Evolutionary conservation across 2,329 filamentous ascomycete species (phyloP).

Genomic region (Colletotrichum eremochloae): DNA sequence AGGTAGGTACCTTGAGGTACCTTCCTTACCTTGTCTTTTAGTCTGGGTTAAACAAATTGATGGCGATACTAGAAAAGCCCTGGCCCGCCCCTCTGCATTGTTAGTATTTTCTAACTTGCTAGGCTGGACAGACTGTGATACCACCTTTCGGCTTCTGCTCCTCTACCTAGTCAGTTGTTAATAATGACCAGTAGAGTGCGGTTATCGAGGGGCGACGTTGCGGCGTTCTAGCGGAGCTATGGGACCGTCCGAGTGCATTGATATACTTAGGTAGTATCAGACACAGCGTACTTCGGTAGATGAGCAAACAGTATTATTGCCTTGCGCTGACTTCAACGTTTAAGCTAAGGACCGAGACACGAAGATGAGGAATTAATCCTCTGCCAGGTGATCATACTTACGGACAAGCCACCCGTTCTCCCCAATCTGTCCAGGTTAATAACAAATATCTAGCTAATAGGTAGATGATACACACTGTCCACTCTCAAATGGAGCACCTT

Average conservation of each 20-base stretch:
- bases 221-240: background rate
- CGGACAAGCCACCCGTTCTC: background rate
- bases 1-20: background rate
- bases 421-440: background rate
- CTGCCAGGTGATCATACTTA: background rate
- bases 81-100: background rate
- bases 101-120: background rate
- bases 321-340: background rate
- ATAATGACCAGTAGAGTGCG: background rate
- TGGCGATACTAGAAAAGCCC: background rate
- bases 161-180: background rate
- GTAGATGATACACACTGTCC: background rate
- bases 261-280: background rate
- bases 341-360: conserved; percentile 7
- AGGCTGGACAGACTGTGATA: too few species aligned
- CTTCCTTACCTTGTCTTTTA: background rate
- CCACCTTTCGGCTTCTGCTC: background rate
- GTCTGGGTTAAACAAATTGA: background rate
- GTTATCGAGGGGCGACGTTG: background rate
- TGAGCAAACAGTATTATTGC: background rate
- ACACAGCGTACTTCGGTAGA: background rate
- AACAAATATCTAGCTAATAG: background rate
- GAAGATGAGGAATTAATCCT: background rate
- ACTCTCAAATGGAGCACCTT: background rate
- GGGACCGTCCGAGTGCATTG: background rate